These are phyloP conservation scores for Mortierella sp. DNA, from an alignment of 371 early-diverging fungal species.

Conservation along the genomic window DNA sequence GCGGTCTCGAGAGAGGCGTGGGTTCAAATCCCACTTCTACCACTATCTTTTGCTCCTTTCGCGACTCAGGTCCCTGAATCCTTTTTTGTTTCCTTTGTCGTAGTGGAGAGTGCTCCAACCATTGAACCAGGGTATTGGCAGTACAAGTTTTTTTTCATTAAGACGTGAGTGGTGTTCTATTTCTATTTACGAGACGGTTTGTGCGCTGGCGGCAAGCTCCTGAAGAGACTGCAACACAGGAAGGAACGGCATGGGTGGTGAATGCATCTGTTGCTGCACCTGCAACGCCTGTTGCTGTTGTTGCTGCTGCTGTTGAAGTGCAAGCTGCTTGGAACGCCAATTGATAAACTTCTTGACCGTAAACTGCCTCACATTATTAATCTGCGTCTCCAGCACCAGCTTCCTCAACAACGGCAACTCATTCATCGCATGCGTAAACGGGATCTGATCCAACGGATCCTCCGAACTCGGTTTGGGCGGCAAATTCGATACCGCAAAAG, in stretches of 20 bases:
- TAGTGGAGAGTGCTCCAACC: not conserved
- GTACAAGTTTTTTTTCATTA: not conserved
- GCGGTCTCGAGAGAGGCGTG: constrained; percentile 43
- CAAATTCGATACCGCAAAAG: constrained; percentile 53
- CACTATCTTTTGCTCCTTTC: constrained; percentile 6
- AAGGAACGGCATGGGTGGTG: not conserved
- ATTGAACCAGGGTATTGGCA: too few species aligned
- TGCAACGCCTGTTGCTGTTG: constrained; percentile 34
- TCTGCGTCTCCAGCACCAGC: constrained; percentile 62
- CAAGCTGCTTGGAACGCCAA: constrained; percentile 60
- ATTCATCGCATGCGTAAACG: constrained; percentile 37
- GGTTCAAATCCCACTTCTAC: constrained; percentile 50
- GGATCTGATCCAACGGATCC: constrained; percentile 30
- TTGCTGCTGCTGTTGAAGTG: constrained; percentile 32
- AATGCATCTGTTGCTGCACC: constrained; percentile 23
- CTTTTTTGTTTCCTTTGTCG: too few species aligned
- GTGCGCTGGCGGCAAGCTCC: not conserved
- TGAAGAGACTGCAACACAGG: not conserved
- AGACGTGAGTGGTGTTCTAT: not conserved
- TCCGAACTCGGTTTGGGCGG: constrained; percentile 16
- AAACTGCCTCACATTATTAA: constrained; percentile 63
- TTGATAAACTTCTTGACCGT: constrained; percentile 70
- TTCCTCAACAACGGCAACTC: constrained; percentile 54
- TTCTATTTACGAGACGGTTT: not conserved
- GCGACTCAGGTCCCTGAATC: too few species aligned